These are phyloP conservation scores for Trapa bicornis DNA, from an alignment of 345 rosid species.

Conservation along the genomic window DNA sequence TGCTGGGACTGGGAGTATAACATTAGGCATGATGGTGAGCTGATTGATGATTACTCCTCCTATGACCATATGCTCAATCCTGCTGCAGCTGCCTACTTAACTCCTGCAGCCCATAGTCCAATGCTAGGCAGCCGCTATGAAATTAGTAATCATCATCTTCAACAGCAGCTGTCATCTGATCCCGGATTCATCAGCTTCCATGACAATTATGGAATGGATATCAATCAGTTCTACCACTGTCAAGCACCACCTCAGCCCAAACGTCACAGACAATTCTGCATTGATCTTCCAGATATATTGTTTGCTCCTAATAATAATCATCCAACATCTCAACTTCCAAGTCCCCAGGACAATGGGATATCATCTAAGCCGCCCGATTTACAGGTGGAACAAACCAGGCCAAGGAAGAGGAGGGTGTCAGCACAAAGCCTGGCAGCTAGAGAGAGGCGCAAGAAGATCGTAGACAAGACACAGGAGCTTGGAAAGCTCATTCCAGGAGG, in stretches of 20 bases:
- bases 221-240: neutral
- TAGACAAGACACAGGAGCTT: slow-evolving; percentile 66
- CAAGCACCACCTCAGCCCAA: neutral
- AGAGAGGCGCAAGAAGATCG: slow-evolving; percentile 71
- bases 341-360: neutral
- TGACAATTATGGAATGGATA: too few species aligned
- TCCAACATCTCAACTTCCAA: neutral
- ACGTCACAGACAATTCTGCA: neutral
- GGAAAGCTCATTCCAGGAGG: slow-evolving; percentile 82
- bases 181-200: neutral
- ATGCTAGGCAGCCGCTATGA: neutral
- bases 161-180: neutral
- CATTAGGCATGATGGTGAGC: neutral
- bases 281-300: neutral
- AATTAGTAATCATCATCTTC: neutral
- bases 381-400: neutral
- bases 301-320: neutral
- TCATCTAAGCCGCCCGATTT: neutral
- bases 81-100: neutral
- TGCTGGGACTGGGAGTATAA: neutral
- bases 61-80: neutral
- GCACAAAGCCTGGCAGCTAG: slow-evolving; percentile 79
- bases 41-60: neutral
- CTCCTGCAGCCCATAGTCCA: neutral
- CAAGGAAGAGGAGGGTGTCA: slow-evolving; percentile 20